Base-by-base conservation (phyloP, 805 yeast genomes). In the Zygotorulaspora chibaensis region DNA sequence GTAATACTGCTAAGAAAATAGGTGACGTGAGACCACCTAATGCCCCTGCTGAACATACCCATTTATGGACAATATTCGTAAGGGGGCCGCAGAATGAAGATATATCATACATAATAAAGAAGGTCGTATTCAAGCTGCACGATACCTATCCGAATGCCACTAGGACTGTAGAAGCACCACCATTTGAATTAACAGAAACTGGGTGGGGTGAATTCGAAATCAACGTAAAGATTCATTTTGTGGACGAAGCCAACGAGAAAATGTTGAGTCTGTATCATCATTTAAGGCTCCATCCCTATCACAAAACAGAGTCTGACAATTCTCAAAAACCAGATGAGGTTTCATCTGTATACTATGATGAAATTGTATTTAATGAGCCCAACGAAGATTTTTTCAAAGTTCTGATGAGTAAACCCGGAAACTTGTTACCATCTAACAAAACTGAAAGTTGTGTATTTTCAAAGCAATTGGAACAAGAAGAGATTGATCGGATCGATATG, bases 171-270 rank as follows among this genome's bases (percentile, higher is more conserved):
- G 98, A 93, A 51, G 63, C 72, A 26, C 97, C 98, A 1, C 99
- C 99, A 0, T 93, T 84, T 58, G 95, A 89, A 63, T 88, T 93
- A 25, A 85, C 96, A 1, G 99, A 93, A 61, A 87, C 98, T 0
- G 99, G 99, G 0, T 93, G 99, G 99, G 99, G 99, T 54, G 99
- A 93, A 65, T 93, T 93, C 66, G 99, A 93, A 60, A 84, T 93
- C 50, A 79, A 86, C 30, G 82, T 93, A 45, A 87, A 90, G 61
- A 79, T 93, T 13, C 90, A 83, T 63, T 93, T 93, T 65, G 83
- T 81, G 31, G 76, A 83, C n/a, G 95, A 87, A 26, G 83, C 95
- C 12, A 83, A 82, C 55, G 99, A 93, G 61, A 93, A 93, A 70
- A 83, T 85, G 65, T 69, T 93, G 38, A 84, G 82, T 35, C 72